Evolutionary conservation across 2,329 filamentous ascomycete species (phyloP).

Genomic region (Microdochium bolleyi): DNA sequence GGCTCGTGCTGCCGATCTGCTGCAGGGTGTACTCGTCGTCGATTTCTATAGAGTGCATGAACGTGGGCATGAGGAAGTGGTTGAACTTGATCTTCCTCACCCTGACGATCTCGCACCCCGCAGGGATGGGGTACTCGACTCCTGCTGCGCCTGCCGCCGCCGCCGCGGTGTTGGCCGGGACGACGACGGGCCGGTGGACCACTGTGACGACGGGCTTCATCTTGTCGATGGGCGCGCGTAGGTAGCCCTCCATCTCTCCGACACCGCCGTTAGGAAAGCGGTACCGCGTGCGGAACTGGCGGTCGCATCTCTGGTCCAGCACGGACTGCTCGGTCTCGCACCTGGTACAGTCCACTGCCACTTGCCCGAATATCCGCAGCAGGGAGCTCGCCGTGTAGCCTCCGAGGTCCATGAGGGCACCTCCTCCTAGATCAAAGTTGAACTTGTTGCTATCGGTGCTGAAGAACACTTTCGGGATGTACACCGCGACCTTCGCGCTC

Average conservation of each 20-base stretch:
- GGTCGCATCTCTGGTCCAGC: slow-evolving; percentile 15
- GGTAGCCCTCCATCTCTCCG: slow-evolving; percentile 20
- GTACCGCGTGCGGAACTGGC: slow-evolving; percentile 20
- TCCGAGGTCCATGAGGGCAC: slow-evolving; percentile 27
- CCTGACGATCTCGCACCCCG: slow-evolving; percentile 12
- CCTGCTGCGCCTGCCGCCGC: slow-evolving; percentile 6
- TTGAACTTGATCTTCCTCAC: slow-evolving; percentile 14
- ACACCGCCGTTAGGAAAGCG: slow-evolving; percentile 22
- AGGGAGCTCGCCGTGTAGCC: slow-evolving; percentile 23
- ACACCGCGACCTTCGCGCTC: slow-evolving; percentile 20
- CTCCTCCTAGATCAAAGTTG: slow-evolving; percentile 31
- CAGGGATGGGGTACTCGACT: slow-evolving; percentile 4
- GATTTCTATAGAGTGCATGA: slow-evolving; percentile 12
- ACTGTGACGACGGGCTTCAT: slow-evolving; percentile 11
- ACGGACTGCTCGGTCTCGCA: slow-evolving; percentile 12
- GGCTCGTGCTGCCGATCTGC: slow-evolving; percentile 5
- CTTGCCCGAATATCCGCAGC: slow-evolving; percentile 20
- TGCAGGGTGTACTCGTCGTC: slow-evolving; percentile 17
- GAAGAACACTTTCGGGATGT: slow-evolving; percentile 20
- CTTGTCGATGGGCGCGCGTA: slow-evolving; percentile 11
- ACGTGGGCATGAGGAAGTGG: slow-evolving; percentile 9
- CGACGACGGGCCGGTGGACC: slow-evolving; percentile 10
- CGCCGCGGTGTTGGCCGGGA: slow-evolving; percentile 2
- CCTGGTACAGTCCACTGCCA: slow-evolving; percentile 22
- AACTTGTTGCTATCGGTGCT: slow-evolving; percentile 33